These are phyloP conservation scores for Caloboletus inedulis DNA, from an alignment of 1,284 basidiomycete genomes.

Conservation along the genomic window DNA sequence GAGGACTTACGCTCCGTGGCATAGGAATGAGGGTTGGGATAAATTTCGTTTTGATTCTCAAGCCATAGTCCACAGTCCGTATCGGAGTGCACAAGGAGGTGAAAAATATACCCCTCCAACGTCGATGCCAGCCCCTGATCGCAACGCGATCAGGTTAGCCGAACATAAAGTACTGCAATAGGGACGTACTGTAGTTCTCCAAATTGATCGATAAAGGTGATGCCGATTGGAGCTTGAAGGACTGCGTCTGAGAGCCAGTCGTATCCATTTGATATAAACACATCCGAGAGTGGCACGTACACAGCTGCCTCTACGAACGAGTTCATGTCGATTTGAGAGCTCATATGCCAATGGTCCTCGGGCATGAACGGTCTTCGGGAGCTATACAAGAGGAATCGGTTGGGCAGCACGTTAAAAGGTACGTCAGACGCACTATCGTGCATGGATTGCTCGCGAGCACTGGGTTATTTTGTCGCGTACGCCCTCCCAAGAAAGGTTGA, in stretches of 20 bases:
- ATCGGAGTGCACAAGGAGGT: conserved; percentile 89
- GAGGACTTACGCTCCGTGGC: conserved; percentile 70
- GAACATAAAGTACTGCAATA: neutral
- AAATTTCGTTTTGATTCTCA: conserved; percentile 88
- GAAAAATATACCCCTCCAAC: conserved; percentile 95
- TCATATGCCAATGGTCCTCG: conserved; percentile 87
- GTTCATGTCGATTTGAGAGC: conserved; percentile 69
- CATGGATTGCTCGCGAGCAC: conserved; percentile 77
- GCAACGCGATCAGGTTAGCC: conserved; percentile 7
- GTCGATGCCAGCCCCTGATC: conserved; percentile 79
- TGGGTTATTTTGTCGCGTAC: conserved; percentile 68
- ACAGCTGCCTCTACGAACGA: conserved; percentile 90
- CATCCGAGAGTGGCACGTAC: conserved; percentile 35
- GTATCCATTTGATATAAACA: conserved; percentile 58
- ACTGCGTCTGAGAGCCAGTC: conserved; percentile 72
- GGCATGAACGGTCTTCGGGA: conserved; percentile 81
- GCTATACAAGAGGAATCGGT: conserved; percentile 40
- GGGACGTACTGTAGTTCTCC: conserved; percentile 73
- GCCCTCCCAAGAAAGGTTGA: conserved; percentile 33
- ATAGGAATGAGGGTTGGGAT: conserved; percentile 90
- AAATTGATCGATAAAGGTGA: conserved; percentile 89
- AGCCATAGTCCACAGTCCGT: conserved; percentile 94
- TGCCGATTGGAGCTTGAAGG: conserved; percentile 79
- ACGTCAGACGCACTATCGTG: conserved; percentile 70
- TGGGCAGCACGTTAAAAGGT: neutral